Evolutionary conservation across 805 yeast genomes (phyloP).

Genomic region (Candida rishiriensis): DNA sequence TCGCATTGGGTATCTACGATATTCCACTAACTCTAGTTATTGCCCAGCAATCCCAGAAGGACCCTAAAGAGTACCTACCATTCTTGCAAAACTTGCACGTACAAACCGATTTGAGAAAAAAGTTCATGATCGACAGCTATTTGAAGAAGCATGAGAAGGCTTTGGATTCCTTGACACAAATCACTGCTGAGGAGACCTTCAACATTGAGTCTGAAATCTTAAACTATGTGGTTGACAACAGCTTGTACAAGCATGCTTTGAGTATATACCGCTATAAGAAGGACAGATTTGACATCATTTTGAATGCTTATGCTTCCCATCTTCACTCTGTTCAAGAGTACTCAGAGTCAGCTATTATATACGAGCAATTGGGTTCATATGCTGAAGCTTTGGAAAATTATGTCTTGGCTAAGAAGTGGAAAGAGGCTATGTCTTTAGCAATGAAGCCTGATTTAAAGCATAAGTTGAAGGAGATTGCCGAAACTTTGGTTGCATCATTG

Average conservation of each 20-base stretch:
- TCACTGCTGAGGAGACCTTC: constrained; percentile 32
- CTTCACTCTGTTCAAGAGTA: constrained; percentile 54
- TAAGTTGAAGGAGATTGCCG: constrained; percentile 44
- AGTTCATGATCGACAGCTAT: constrained; percentile 75
- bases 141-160: constrained; percentile 69
- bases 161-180: constrained; percentile 53
- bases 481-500: constrained; percentile 54
- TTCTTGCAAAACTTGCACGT: constrained; percentile 77
- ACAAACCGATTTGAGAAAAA: constrained; percentile 60
- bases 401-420: constrained; percentile 72
- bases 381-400: constrained; percentile 68
- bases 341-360: constrained; percentile 74
- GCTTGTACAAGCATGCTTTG: constrained; percentile 66
- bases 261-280: constrained; percentile 53
- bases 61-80: constrained; percentile 95
- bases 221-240: constrained; percentile 65
- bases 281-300: constrained; percentile 48
- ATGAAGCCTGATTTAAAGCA: constrained; percentile 36
- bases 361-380: constrained; percentile 57
- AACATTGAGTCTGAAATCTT: constrained; percentile 53
- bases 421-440: constrained; percentile 69
- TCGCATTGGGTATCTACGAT: constrained; percentile 78
- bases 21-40: constrained; percentile 73
- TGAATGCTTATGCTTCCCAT: constrained; percentile 57
- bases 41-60: constrained; percentile 96